Evolutionary conservation across 768 basidiomycete species (phyloP).

Genomic region (Boletus vinaceobasis): DNA sequence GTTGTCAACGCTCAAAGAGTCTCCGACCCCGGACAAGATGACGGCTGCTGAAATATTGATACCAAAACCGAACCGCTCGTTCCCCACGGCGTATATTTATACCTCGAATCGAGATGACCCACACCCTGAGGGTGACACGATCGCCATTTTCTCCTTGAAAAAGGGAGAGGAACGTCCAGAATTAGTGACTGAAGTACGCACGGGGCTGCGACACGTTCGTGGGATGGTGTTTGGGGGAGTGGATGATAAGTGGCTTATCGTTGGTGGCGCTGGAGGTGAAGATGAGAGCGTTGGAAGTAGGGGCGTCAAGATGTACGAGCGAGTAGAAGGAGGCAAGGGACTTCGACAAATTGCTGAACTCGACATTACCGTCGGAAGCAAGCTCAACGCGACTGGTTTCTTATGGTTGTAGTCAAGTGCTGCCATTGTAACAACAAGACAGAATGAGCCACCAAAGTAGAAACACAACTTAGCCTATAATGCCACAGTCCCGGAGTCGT

Average conservation of each 20-base stretch:
- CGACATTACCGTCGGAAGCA: conserved; percentile 34
- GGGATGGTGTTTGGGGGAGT: conserved; percentile 66
- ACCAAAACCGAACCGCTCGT: conserved; percentile 48
- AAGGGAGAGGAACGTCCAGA: conserved; percentile 41
- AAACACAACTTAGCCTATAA: conserved; percentile 27
- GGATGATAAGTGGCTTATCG: conserved; percentile 58
- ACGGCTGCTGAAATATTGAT: conserved; percentile 69
- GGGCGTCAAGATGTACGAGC: conserved; percentile 70
- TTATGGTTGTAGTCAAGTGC: conserved; percentile 29
- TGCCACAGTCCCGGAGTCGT: conserved; percentile 29
- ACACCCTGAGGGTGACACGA: conserved; percentile 63
- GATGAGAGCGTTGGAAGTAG: conserved; percentile 62
- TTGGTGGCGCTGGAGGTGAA: conserved; percentile 47
- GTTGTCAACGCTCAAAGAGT: conserved; percentile 48
- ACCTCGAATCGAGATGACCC: conserved; percentile 75
- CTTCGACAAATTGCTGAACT: conserved; percentile 52
- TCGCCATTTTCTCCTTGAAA: conserved; percentile 63
- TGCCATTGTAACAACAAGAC: neutral
- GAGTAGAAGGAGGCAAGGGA: conserved; percentile 54
- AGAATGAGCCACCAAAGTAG: neutral
- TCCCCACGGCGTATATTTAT: conserved; percentile 60
- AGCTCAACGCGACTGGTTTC: conserved; percentile 34
- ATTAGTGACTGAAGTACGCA: conserved; percentile 59
- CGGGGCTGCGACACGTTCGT: conserved; percentile 67
- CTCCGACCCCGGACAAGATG: conserved; percentile 47